Evolutionary conservation across 2,329 filamentous ascomycete species (phyloP), one percentile per base, ranked within the genome.

Genomic region (Botrytis paeoniae): DNA sequence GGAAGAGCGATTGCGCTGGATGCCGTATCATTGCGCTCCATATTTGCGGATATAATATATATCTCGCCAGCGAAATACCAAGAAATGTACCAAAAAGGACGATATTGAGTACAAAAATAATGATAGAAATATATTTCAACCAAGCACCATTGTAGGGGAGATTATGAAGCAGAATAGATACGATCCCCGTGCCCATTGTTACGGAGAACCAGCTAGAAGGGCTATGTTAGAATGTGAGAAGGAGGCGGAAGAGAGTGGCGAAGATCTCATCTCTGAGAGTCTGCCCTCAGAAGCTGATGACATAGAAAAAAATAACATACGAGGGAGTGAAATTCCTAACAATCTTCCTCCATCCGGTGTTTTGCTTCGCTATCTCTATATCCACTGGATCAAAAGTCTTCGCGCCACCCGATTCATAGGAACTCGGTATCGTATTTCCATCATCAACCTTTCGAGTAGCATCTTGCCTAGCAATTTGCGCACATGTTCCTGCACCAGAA

Each of bases 131-230:
- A 80, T 86, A 88, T 76, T 87, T 85, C 0, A 92, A 82, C 85
- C 87, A 90, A 14, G 76, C 73, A 1, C 84, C 84, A 74, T 89
- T 85, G 80, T 89, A 92, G 0, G 90, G 90, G 18, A 92, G 84
- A 29, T 86, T 85, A 75, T 88, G 84, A 29, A 93, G 84, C 32
- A 93, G 83, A 57, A 92, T 86, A 2, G 88, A 87, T 14, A 91
- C 87, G 57, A 93, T 88, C 32, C 90, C 91, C 0, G 90, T 93
- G 41, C 91, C 91, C 90, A 93, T 89, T 61, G 85, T 89, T 45
- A 86, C 85, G 4, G 86, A 83, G 78, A 89, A 89, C 88, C 88
- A 89, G 79, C 86, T 84, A 57, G 4, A 32, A n/a, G 16, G 12
- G 16, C 22, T 7, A 35, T 51, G 59, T 69, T 60, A 69, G 66